Percentiles rank a stretch among this genome's conserved stretches.
Evolutionary conservation across 2,329 filamentous ascomycete genomes (phyloP).

Genomic region (Akanthomyces muscarius): DNA sequence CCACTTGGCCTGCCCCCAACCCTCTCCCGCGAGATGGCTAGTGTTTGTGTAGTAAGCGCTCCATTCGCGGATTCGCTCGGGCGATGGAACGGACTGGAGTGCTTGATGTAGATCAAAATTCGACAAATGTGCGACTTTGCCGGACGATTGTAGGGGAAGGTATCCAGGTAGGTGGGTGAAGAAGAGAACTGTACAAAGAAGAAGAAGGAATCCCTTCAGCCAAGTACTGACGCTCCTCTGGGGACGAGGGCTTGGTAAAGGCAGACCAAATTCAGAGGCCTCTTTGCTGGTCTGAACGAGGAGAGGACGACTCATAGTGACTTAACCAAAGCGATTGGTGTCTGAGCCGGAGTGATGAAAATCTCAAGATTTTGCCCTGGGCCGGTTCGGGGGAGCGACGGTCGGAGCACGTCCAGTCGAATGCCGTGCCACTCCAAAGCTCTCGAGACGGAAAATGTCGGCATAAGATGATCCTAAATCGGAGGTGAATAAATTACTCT

Average conservation of each 20-base stretch:
- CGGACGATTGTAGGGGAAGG: too few species aligned
- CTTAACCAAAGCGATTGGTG: neutral
- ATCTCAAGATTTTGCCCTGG: neutral
- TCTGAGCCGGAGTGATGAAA: neutral
- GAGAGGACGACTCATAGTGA: neutral
- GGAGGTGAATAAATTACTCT: neutral
- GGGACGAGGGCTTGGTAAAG: neutral
- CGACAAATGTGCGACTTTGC: neutral
- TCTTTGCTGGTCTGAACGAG: neutral
- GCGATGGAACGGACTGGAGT: neutral
- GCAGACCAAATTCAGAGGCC: neutral
- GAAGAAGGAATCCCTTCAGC: neutral
- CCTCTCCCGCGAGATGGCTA: constrained; percentile 35
- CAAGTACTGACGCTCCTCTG: neutral
- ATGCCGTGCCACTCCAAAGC: neutral
- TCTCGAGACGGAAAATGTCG: neutral
- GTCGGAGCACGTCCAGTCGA: neutral
- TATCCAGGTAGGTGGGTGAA: too few species aligned
- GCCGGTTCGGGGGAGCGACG: too few species aligned
- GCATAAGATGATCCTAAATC: neutral
- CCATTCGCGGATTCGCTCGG: constrained; percentile 24
- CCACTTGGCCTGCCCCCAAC: constrained; percentile 37
- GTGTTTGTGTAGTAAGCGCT: constrained; percentile 37
- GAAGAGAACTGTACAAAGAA: neutral
- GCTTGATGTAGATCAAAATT: neutral